Evolutionary conservation across 768 basidiomycete species (phyloP), one percentile per base, ranked within the genome.

Genomic region (Suillus plorans): DNA sequence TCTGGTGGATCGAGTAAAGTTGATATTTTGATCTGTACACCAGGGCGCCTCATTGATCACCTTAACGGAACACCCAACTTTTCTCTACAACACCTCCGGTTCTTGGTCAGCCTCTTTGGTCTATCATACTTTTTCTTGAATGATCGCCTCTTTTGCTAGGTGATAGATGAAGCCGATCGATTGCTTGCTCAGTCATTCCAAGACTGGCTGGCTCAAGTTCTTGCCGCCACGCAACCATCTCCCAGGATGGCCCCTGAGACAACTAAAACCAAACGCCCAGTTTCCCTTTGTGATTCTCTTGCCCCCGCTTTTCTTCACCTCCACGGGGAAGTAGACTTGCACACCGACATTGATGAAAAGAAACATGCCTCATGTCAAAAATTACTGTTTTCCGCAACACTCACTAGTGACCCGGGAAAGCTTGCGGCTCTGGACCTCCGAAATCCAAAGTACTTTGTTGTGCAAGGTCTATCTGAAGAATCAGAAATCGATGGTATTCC

Each of bases 131-230:
- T 61, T n/a, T 28, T 37, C 5, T 41, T 28, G 37, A 41, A 18
- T 28, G 57, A 60, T 6, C n/a, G 39, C 2, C 8, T 36, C 4
- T 50, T 1, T 41, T 31, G 34, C 12, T 64, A 97, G 95, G 89
- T 99, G 36, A 94, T 99, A 63, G 97, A 99, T 75, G 97, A 99
- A 78, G 97, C 97, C 0, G 97, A 99, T 73, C 86, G 95, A n/a
- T 83, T 99, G 0, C 83, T 99, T 10, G 90, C 92, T 12, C 95
- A 98, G 74, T 94, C 94, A 1, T 99, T 97, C 78, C 95, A 99
- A 76, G 92, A 94, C 73, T 99, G 96, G 97, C 80, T 99, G 3
- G 84, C 85, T 7, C 88, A 89, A 71, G 91, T 99, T 4, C 80
- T 97, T 9, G 78, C 84, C n/a, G 94, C 93, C 8, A 91, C 88